Evolutionary conservation across 768 basidiomycete genomes (phyloP), one percentile per base, ranked within the genome.

Genomic region (Pseudohyphozyma bogoriensis): DNA sequence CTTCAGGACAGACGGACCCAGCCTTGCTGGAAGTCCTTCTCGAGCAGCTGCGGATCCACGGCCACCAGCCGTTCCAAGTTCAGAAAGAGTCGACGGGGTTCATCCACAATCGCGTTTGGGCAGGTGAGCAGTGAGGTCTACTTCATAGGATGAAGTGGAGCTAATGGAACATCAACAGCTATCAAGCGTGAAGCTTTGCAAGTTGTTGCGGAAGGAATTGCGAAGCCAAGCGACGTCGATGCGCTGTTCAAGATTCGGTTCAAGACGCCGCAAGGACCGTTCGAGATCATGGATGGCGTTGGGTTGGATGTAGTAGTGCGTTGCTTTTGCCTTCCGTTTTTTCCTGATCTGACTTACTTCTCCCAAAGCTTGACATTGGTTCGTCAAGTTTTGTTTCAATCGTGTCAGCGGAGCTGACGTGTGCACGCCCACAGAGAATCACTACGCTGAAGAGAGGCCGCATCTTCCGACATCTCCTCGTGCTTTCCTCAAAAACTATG

Each of bases 141-240:
- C 35, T 39, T 53, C 22, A 29, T 12, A 13, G 12, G 35, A 18
- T 6, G 29, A 20, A 29, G 9, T 18, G 31, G 5, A 44, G 32
- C 31, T 31, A 31, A 56, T 44, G 29, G 40, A 4, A 44, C 47
- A 12, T 56, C 44, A n/a, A 29, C 42, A 22, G 55, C 55, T 18
- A 56, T 56, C 42, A 56, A 56, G 26, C 55, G 55, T 20, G 55
- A 56, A 56, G 55, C 55, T 46, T 24, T 56, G 18, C 33, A 46
- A 32, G 55, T 56, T 6, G 44, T 56, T 6, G 55, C 55, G 4
- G 55, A 56, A 47, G 55, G 55, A 39, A 32, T 44, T 22, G 44
- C 44, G 20, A 37, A 44, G 32, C 44, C 47, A 24, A 32, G 24
- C 31, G 37, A 44, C 20, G 31, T 56, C 11, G 55, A 56, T 16